Percentiles rank a stretch among this genome's conserved stretches.
These are phyloP conservation scores for Cucurbitaria berberidis DNA, from an alignment of 2,329 filamentous ascomycete genomes.

Conservation along the genomic window DNA sequence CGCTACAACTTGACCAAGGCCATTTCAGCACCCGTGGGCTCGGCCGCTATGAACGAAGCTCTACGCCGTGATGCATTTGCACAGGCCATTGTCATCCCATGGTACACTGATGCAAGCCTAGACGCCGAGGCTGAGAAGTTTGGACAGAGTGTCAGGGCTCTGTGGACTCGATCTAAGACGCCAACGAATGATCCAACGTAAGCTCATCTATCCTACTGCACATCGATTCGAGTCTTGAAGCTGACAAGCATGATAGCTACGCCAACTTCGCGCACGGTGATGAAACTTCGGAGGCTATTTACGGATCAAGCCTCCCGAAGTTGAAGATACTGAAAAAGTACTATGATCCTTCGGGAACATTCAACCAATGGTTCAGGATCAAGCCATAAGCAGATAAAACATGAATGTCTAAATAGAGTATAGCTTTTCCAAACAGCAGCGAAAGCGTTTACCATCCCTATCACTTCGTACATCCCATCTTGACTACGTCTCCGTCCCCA, in stretches of 20 bases:
- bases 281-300: constrained; percentile 29
- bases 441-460: not conserved
- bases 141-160: constrained; percentile 37
- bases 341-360: constrained; percentile 30
- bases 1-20: constrained; percentile 48
- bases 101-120: constrained; percentile 47
- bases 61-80: constrained; percentile 42
- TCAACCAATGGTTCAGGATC: constrained; percentile 39
- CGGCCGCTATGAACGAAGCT: constrained; percentile 38
- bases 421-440: not conserved
- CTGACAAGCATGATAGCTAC: constrained; percentile 24
- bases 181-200: constrained; percentile 27
- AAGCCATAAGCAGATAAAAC: constrained; percentile 2
- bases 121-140: constrained; percentile 46
- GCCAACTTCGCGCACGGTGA: constrained; percentile 38
- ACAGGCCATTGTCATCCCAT: constrained; percentile 49
- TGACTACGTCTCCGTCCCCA: not conserved
- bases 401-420: not conserved
- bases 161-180: constrained; percentile 28
- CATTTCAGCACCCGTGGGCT: constrained; percentile 17
- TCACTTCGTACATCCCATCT: not conserved
- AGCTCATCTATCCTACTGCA: not conserved
- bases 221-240: not conserved
- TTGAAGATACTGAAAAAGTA: constrained; percentile 32
- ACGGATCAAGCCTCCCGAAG: constrained; percentile 27